These are phyloP conservation scores for Linnemannia hyalina DNA, from an alignment of 192 early-diverging fungal species.

Conservation along the genomic window DNA sequence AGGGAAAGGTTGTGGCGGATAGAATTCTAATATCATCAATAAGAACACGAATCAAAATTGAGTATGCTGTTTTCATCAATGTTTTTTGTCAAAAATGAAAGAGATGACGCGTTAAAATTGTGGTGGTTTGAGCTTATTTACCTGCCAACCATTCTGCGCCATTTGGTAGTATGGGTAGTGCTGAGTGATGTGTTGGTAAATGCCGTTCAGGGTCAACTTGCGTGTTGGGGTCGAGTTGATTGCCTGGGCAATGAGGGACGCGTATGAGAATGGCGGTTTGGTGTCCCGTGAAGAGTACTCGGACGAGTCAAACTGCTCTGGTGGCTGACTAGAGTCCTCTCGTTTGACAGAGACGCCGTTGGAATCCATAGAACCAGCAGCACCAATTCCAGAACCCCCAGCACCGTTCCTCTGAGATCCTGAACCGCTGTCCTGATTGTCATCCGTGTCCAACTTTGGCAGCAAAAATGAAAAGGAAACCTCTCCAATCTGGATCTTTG, in stretches of 20 bases:
- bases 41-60: not conserved
- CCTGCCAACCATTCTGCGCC: constrained; percentile 93
- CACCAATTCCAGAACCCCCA: not conserved
- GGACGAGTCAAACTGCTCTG: constrained; percentile 38
- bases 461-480: constrained; percentile 85
- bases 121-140: constrained; percentile 33
- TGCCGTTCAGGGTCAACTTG: constrained; percentile 88
- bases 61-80: not conserved
- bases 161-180: constrained; percentile 91
- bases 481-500: constrained; percentile 89
- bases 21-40: constrained; percentile 77
- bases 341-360: constrained; percentile 21
- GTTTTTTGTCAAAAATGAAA: too few relatives aligned
- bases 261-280: constrained; percentile 92
- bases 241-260: constrained; percentile 90
- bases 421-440: constrained; percentile 24
- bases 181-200: constrained; percentile 87
- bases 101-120: too few relatives aligned
- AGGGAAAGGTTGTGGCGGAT: constrained; percentile 97
- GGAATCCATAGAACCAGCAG: constrained; percentile 3
- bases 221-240: constrained; percentile 80
- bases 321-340: constrained; percentile 27
- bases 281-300: constrained; percentile 58
- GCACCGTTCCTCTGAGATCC: constrained; percentile 17
- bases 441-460: constrained; percentile 68